These are phyloP conservation scores for Leptosphaerulina australis DNA, from an alignment of 2,329 filamentous ascomycete genomes.

Conservation along the genomic window DNA sequence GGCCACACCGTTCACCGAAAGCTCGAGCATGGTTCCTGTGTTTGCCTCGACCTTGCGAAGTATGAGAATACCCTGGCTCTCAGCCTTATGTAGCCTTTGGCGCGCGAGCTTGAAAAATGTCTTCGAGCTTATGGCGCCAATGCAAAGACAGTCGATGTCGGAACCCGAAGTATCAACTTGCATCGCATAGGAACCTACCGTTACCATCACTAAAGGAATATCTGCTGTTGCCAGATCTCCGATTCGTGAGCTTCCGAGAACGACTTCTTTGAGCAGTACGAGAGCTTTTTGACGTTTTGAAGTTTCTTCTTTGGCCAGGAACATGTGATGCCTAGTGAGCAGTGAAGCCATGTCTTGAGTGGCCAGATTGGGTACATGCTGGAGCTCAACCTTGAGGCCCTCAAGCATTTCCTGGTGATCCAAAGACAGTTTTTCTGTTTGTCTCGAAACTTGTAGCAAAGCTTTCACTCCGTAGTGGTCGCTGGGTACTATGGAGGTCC, in stretches of 20 bases:
- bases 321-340: constrained; percentile 35
- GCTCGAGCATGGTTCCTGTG: constrained; percentile 68
- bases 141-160: constrained; percentile 69
- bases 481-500: constrained; percentile 36
- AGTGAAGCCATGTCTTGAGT: constrained; percentile 21
- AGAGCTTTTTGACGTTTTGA: constrained; percentile 54
- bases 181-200: constrained; percentile 70
- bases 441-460: constrained; percentile 41
- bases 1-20: constrained; percentile 63
- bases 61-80: constrained; percentile 54
- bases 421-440: not conserved
- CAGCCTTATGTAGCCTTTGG: constrained; percentile 60
- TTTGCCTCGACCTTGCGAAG: constrained; percentile 64
- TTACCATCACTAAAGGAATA: constrained; percentile 59
- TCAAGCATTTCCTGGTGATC: constrained; percentile 10
- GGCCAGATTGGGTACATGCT: constrained; percentile 17
- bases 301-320: constrained; percentile 58
- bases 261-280: constrained; percentile 54
- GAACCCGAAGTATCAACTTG: constrained; percentile 66
- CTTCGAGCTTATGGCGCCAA: constrained; percentile 65
- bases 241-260: constrained; percentile 38
- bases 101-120: constrained; percentile 66
- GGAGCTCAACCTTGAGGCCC: constrained; percentile 18
- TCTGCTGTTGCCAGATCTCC: constrained; percentile 18
- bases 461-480: constrained; percentile 62